Percentiles rank a stretch among this genome's conserved stretches.
phyloP scores from a whole-genome alignment of 352 stramenopile genomes.

The Globisporangium parvum region DNA sequence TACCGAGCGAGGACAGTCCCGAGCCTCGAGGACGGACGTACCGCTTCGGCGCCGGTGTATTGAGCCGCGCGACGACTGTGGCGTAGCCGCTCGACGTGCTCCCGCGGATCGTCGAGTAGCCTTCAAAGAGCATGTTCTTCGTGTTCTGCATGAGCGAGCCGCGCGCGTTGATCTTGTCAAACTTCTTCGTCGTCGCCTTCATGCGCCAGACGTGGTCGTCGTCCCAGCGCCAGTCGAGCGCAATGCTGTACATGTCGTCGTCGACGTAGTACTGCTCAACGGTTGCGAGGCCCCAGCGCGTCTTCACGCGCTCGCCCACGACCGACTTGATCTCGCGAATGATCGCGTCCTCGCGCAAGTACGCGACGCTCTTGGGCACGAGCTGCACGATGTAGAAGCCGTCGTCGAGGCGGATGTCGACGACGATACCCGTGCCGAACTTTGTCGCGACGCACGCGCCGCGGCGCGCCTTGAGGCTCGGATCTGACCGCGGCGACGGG shows the following conservation, averaged over 20 bases:
- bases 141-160: conserved; percentile 72
- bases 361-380: conserved; percentile 64
- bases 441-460: conserved; percentile 67
- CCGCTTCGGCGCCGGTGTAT: conserved; percentile 22
- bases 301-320: conserved; percentile 81
- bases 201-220: conserved; percentile 86
- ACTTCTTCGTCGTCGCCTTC: conserved; percentile 89
- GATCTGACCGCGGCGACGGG: conserved; percentile 26
- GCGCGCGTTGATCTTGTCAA: conserved; percentile 65
- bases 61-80: conserved; percentile 54
- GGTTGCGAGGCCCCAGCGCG: conserved; percentile 74
- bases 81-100: conserved; percentile 42
- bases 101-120: conserved; percentile 65
- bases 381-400: conserved; percentile 73
- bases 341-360: conserved; percentile 59
- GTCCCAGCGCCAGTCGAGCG: conserved; percentile 84
- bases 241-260: conserved; percentile 88
- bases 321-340: conserved; percentile 79
- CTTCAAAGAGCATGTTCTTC: conserved; percentile 75
- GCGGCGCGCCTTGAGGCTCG: conserved; percentile 35
- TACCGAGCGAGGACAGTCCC: not conserved
- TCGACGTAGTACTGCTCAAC: conserved; percentile 83
- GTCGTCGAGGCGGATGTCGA: conserved; percentile 67
- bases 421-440: conserved; percentile 68
- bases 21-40: not conserved